Percentiles rank a stretch among this genome's conserved stretches.
Evolutionary conservation across 176 grass and related monocot species (phyloP).

Genomic region (Tillandsia fasciculata): DNA sequence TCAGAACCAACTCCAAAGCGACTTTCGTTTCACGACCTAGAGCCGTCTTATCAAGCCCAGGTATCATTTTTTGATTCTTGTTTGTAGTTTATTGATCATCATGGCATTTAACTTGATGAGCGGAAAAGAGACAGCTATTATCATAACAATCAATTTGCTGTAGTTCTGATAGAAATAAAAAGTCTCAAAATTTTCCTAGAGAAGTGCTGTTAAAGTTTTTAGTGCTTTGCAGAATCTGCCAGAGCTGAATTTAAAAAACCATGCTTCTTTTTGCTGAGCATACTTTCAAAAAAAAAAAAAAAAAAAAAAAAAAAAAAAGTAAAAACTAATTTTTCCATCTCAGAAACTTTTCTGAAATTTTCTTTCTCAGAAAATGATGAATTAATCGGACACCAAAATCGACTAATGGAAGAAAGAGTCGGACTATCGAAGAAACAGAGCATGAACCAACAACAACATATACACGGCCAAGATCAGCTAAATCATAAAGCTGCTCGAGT

Average conservation of each 20-base stretch:
- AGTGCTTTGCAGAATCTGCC: too few species aligned
- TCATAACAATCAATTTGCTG: background rate
- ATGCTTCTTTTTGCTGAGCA: too few species aligned
- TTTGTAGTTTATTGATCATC: background rate
- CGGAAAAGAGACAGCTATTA: too few species aligned
- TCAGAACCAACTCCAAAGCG: conserved; percentile 4
- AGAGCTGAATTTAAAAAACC: too few species aligned
- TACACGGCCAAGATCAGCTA: too few species aligned
- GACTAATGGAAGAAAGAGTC: conserved; percentile 18
- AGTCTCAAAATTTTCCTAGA: too few species aligned
- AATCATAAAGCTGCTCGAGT: too few species aligned
- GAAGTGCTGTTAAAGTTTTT: too few species aligned
- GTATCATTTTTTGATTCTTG: conserved; percentile 10
- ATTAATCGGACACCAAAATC: conserved; percentile 32
- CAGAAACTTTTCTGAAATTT: background rate
- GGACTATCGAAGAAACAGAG: conserved; percentile 11
- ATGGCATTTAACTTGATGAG: background rate
- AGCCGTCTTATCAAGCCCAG: conserved; percentile 33
- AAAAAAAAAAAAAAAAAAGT: conserved; percentile 1
- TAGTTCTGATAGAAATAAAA: background rate
- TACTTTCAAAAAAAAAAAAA: background rate
- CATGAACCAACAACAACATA: background rate
- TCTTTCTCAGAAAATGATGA: conserved; percentile 34
- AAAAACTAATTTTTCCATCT: background rate
- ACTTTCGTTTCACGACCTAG: conserved; percentile 24